A percentile compares a stretch with the other conserved stretches of the same genome.
These are phyloP conservation scores for Xylaria sp. DNA, from an alignment of 2,329 filamentous ascomycete species.

Conservation along the genomic window DNA sequence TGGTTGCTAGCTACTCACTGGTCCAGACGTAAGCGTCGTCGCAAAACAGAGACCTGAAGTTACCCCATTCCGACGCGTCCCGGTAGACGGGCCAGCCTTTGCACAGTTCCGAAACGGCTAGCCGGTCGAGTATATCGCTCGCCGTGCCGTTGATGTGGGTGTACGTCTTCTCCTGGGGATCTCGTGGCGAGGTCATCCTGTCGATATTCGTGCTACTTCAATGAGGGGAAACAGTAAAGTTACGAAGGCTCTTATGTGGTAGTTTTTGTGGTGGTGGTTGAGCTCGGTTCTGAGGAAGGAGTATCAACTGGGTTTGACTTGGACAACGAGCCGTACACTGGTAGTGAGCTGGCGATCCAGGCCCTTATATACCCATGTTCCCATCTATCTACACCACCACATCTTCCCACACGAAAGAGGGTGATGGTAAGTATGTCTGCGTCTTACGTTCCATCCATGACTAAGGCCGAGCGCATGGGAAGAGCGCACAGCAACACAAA, in stretches of 20 bases:
- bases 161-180: slow-evolving; percentile 38
- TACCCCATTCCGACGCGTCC: slow-evolving; percentile 56
- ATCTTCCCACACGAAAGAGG: not conserved
- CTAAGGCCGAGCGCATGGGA: too few relatives aligned
- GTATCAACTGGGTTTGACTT: not conserved
- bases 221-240: not conserved
- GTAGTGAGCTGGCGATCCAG: too few relatives aligned
- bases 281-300: not conserved
- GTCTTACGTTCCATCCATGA: not conserved
- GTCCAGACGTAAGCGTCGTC: slow-evolving; percentile 53
- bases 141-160: slow-evolving; percentile 49
- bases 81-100: slow-evolving; percentile 58
- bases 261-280: too few relatives aligned
- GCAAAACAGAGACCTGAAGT: slow-evolving; percentile 52
- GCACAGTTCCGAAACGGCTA: slow-evolving; percentile 53
- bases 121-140: slow-evolving; percentile 46
- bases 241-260: not conserved
- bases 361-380: not conserved
- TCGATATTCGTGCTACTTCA: not conserved
- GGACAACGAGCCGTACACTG: too few relatives aligned
- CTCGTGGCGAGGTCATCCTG: slow-evolving; percentile 35
- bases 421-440: not conserved
- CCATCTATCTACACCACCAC: not conserved
- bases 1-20: slow-evolving; percentile 40
- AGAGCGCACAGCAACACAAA: slow-evolving; percentile 11